A percentile compares a stretch with the other conserved stretches of the same genome.
Evolutionary conservation across 2,329 filamentous ascomycete species (phyloP).

Genomic region (Didymella glomerata): DNA sequence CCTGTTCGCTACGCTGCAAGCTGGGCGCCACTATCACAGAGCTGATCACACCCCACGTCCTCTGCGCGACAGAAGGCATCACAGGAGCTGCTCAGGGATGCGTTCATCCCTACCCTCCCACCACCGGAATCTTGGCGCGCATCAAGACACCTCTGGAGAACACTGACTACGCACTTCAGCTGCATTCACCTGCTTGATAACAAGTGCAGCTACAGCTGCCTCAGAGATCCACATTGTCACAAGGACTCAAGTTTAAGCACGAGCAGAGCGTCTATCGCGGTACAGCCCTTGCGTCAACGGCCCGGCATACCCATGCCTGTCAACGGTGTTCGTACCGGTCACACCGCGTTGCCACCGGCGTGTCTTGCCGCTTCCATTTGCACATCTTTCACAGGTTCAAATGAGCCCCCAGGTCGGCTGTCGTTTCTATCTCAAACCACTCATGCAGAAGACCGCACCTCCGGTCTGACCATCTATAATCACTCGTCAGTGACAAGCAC

Average conservation of each 20-base stretch:
- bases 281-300: constrained; percentile 5
- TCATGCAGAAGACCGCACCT: not conserved
- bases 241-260: not conserved
- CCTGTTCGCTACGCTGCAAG: constrained; percentile 17
- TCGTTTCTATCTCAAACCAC: not conserved
- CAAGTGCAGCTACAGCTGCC: not conserved
- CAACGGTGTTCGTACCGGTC: constrained; percentile 3
- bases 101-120: not conserved
- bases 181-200: not conserved
- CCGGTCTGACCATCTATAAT: not conserved
- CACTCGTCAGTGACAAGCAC: constrained; percentile 7
- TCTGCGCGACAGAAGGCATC: not conserved
- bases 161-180: not conserved
- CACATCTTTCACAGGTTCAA: not conserved
- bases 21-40: constrained; percentile 11
- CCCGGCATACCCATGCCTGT: constrained; percentile 9
- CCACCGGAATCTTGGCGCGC: not conserved
- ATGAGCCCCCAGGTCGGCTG: not conserved
- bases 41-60: not conserved
- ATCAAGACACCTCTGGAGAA: not conserved
- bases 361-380: not conserved
- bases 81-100: not conserved
- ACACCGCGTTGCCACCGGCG: constrained; percentile 4
- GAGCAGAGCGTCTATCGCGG: constrained; percentile 6
- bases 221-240: not conserved